Evolutionary conservation across 495 filamentous ascomycete species (phyloP), one percentile per base, ranked within the genome.

Genomic region (Ramalina intermedia): DNA sequence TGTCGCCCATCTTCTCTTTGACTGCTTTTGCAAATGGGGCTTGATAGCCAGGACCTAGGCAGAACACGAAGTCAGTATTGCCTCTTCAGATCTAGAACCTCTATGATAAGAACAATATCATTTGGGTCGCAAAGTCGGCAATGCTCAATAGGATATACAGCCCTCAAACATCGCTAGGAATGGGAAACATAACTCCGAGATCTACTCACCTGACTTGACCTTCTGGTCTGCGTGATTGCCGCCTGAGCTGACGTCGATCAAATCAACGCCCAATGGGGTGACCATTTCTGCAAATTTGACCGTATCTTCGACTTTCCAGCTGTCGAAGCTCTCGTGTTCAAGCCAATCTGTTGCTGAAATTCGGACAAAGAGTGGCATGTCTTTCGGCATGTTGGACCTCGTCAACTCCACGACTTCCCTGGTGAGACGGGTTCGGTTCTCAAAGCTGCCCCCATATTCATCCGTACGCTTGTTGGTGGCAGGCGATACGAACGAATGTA

Each of bases 341-440:
- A 80, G 57, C 75, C 76, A 80, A 51, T 81, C 79, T 9, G 74
- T 78, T 6, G 71, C 71, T 6, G 66, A 69, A 47, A 82, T 66
- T 9, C 79, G 74, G 4, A 83, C 61, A 60, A 84, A 78, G 3
- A 86, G 59, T 0, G 84, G 84, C 76, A 83, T 81, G 23, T 59
- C 52, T 9, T 71, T 56, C 5, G 61, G 65, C 0, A 58, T 57
- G 18, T 62, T 63, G 18, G 54, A n/a, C 0, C 71, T 65, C 40
- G 79, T 67, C 5, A 66, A 69, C 14, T 64, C 49, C 5, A 68
- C 65, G 39, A 81, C 63, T 51, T 81, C 75, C 6, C 66, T 61
- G 13, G 78, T 63, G 21, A 82, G 46, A 9, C 77, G 69, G 1
- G 69, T 69, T 7, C 80, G 69, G 60, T 81, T 80, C 47, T 71